Conservation (phyloP, 768 basidiomycete species). For the Exidia glandulosa region DNA sequence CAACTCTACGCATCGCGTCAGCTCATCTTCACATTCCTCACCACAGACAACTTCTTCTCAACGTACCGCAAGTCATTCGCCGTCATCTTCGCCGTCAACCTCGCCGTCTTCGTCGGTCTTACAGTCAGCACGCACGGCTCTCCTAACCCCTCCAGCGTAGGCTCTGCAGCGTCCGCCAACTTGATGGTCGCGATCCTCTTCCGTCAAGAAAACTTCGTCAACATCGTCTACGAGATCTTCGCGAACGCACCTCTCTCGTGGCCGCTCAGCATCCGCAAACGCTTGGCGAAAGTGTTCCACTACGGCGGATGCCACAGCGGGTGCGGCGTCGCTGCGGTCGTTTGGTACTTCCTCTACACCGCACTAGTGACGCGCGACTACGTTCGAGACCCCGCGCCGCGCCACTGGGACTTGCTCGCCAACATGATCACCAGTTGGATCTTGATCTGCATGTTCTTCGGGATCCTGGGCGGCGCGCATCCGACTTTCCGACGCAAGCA, state of each 20-base stretch:
- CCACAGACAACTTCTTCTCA: neutral
- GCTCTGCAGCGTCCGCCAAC: neutral
- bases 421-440: neutral
- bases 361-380: neutral
- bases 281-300: neutral
- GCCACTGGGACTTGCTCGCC: neutral
- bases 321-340: conserved; percentile 5
- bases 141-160: neutral
- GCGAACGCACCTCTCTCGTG: neutral
- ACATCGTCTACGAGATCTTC: neutral
- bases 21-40: neutral
- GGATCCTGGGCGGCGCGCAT: neutral
- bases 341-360: conserved; percentile 9
- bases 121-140: neutral
- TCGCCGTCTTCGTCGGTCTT: neutral
- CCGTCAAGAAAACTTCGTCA: conserved; percentile 1
- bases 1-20: neutral
- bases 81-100: neutral
- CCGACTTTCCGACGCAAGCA: neutral
- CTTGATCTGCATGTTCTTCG: neutral
- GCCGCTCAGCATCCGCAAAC: neutral
- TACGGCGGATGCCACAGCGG: conserved; percentile 1
- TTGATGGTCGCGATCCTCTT: neutral
- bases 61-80: neutral
- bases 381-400: neutral